Base-by-base conservation (phyloP, 148 eudicot genomes). In the Drosera capensis region DNA sequence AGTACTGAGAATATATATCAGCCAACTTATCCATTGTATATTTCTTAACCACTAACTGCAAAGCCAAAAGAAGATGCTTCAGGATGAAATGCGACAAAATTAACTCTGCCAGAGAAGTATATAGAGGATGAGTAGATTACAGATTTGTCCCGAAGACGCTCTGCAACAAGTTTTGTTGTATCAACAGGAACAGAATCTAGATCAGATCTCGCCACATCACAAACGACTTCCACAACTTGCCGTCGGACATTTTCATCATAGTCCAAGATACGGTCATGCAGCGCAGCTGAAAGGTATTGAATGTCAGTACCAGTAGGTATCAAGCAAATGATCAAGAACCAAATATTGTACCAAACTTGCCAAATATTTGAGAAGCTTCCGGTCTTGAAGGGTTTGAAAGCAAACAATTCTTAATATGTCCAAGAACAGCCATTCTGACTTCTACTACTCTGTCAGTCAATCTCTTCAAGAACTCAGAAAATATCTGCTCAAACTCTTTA, bases 131-230 rank as follows among this genome's bases (percentile, higher is more conserved):
- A 22, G 15, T 22, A 30, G 23, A 40, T 57, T 71, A 90, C 99
- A 37, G 93, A 90, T 90, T 85, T 90, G 66, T 90, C 99, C 26
- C 85, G 80, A 30, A 90, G 88, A 40, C 93, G 94, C 51, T 81
- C 95, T 9, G 95, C 79, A 23, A 90, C 85, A 59, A 76, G 86
- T 69, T 81, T 81, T 30, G 73, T 58, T 26, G 77, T 74, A 55
- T 81, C 82, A 64, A 71, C 74, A 3, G 84, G 78, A 60, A 90
- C 52, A 31, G 86, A 90, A 60, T 75, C 43, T 19, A 70, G 72
- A 46, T 71, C 67, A 65, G 59, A 57, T 44, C 82, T 78, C 36
- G 84, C 95, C 41, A 78, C 88, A 57, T 90, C 99, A 62, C 85
- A 80, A 23, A 81, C 71, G 13, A 81, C 95, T 47, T 72, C 71